Base-by-base conservation (phyloP, 2,329 filamentous ascomycete genomes). In the Pestalotiopsis sp. region DNA sequence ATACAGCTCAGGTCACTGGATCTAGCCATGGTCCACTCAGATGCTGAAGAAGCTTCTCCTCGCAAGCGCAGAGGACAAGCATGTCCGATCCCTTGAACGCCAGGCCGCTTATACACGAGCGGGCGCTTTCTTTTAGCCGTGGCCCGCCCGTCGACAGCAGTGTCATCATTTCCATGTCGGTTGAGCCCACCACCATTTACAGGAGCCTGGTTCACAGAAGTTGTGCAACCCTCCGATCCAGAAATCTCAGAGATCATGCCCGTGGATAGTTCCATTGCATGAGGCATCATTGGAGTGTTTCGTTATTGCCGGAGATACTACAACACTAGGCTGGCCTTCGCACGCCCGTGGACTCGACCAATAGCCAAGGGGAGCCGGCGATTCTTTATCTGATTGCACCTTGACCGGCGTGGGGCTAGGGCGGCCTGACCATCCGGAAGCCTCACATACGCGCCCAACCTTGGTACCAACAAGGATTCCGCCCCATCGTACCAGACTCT, bases 381-480 rank as follows among this genome's bases (percentile, higher is more conserved):
- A 74, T 77, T 78, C 79, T 81, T 77, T 78, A 75, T 84, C 81
- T 79, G 79, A 86, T 86, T 86, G 84, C 81, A 80, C 80, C 74
- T 81, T 77, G 73, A 74, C 75, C 74, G 73, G 77, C 79, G 77
- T 77, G 78, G 79, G 79, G 79, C 79, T 79, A 76, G 76, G 73
- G 73, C 76, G 74, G 73, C 79, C 77, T 79, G 79, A 68, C 85
- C 84, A 86, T 78, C 82, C 79, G 79, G 77, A 81, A 81, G 79
- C 79, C 79, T 80, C 79, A 76, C 80, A 84, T 88, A 88, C 82
- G 85, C 86, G 86, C 86, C 85, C 76, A 71, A 76, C 75, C 73
- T 71, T 73, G 72, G 72, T 78, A 73, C 45, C 45, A 76, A 78
- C 83, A 81, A 78, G 83, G 82, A 79, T 82, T 72, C n/a, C 57